Evolutionary conservation across 768 basidiomycete species (phyloP).

Genomic region (Leccinum uliginosum): DNA sequence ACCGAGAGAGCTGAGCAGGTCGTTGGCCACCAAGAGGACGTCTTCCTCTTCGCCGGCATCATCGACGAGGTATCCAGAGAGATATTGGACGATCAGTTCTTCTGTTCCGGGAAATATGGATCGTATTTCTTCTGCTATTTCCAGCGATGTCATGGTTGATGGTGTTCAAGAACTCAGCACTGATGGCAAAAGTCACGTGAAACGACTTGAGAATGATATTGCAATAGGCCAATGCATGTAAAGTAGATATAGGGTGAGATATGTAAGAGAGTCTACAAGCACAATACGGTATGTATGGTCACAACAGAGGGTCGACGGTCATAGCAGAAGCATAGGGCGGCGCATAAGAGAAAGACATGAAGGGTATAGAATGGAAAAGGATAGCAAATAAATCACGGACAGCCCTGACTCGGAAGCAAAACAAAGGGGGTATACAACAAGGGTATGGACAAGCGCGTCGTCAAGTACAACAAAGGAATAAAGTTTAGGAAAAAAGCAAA

Average conservation of each 20-base stretch:
- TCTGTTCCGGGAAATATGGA: conserved; percentile 69
- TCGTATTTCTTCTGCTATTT: conserved; percentile 79
- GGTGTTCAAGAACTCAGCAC: neutral
- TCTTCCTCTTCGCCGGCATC: conserved; percentile 88
- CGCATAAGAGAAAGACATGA: conserved; percentile 16
- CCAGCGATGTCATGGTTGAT: conserved; percentile 56
- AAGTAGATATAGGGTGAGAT: conserved; percentile 15
- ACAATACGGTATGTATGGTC: conserved; percentile 20
- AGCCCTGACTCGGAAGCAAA: neutral
- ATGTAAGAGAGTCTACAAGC: conserved; percentile 17
- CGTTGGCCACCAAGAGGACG: conserved; percentile 69
- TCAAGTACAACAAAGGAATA: conserved; percentile 23
- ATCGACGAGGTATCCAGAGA: conserved; percentile 84
- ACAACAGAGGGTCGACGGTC: conserved; percentile 6
- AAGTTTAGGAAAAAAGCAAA: conserved; percentile 9
- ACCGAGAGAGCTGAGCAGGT: conserved; percentile 74
- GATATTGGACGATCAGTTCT: conserved; percentile 81
- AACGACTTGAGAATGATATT: conserved; percentile 7
- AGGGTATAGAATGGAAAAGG: conserved; percentile 14
- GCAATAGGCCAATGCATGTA: conserved; percentile 14
- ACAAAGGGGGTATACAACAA: conserved; percentile 6
- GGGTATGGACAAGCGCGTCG: conserved; percentile 17
- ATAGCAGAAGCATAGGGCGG: conserved; percentile 15
- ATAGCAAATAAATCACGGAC: neutral
- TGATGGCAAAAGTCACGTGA: neutral